Evolutionary conservation across 2,329 filamentous ascomycete species (phyloP), one percentile per base, ranked within the genome.

Genomic region (Trichoderma pleuroti): DNA sequence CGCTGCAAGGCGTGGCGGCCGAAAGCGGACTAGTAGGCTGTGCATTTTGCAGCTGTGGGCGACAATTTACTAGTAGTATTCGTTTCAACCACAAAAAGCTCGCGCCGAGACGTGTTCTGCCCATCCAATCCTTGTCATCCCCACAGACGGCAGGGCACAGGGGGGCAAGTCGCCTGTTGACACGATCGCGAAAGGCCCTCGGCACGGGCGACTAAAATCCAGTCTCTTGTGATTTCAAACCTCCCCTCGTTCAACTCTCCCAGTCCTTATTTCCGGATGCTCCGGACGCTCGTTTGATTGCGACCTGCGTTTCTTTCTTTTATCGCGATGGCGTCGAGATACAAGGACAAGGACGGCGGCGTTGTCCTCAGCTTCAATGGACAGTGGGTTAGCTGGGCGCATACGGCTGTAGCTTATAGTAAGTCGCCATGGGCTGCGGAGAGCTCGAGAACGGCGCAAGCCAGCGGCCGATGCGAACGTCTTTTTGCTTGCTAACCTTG

Each of bases 361-460:
- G 85, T 88, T 71, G 82, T 90, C 74, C 79, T 89, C 72, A 81
- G 86, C 74, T 87, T 99, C 79, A 94, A 91, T 79, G 96, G 93
- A 75, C 92, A 91, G 86, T 98, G 93, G 93, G 86, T 99, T 74
- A 93, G 94, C 72, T 97, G 92, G 88, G 82, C 89, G 74, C 96
- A 99, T 83, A 99, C 96, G 10, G 81, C 86, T 61, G 84, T 93
- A 75, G 96, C 94, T 72, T 98, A 97, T 81, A 83, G 92, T 94
- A 80, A 75, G 87, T 84, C 59, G 39, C 54, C 9, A 36, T 36
- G 18, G 18, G 26, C 54, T 46, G 28, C 21, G 42, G 28, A 21
- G 42, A 28, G 26, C 42, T 42, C 63, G n/a, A 11, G 21, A 24
- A 30, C 64, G 62, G 39, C 26, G 26, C 26, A 28, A 61, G 28